Percentiles rank a stretch among this genome's conserved stretches.
Conservation (phyloP, 108 stramenopile genomes). For the Epipyxis sp. region DNA sequence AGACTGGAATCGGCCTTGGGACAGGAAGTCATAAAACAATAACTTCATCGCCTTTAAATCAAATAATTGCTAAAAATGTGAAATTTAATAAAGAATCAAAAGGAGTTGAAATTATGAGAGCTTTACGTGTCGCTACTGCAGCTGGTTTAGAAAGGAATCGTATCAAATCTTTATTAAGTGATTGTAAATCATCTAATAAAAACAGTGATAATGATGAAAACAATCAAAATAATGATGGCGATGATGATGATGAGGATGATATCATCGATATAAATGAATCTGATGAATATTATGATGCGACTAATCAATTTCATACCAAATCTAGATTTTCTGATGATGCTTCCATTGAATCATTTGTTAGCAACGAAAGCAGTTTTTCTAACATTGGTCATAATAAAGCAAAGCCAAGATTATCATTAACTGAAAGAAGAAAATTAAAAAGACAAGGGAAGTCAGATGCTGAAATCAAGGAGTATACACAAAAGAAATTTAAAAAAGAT, state of each 20-base stretch:
- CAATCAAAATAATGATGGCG: neutral
- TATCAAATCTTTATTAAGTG: too few species aligned
- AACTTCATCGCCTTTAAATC: too few species aligned
- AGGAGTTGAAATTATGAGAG: neutral
- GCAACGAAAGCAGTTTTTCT: too few species aligned
- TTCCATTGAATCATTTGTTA: too few species aligned
- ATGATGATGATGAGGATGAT: constrained; percentile 22
- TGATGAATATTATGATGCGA: constrained; percentile 7
- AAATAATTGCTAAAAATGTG: too few species aligned
- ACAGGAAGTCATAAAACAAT: constrained; percentile 39
- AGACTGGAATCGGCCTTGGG: constrained; percentile 83
- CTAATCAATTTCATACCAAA: constrained; percentile 26
- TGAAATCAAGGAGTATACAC: too few species aligned
- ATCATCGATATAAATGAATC: neutral
- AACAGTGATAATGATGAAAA: neutral
- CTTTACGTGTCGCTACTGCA: neutral
- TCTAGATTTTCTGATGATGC: constrained; percentile 7
- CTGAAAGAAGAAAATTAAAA: constrained; percentile 79
- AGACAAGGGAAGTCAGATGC: too few species aligned
- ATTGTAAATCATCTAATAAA: too few species aligned
- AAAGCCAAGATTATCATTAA: constrained; percentile 83
- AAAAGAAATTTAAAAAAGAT: too few species aligned
- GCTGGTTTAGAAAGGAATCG: neutral
- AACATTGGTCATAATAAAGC: too few species aligned
- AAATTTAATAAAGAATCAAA: too few species aligned